A percentile compares a stretch with the other conserved stretches of the same genome.
phyloP scores from a whole-genome alignment of 805 yeast genomes.

The Lipomyces starkeyi region DNA sequence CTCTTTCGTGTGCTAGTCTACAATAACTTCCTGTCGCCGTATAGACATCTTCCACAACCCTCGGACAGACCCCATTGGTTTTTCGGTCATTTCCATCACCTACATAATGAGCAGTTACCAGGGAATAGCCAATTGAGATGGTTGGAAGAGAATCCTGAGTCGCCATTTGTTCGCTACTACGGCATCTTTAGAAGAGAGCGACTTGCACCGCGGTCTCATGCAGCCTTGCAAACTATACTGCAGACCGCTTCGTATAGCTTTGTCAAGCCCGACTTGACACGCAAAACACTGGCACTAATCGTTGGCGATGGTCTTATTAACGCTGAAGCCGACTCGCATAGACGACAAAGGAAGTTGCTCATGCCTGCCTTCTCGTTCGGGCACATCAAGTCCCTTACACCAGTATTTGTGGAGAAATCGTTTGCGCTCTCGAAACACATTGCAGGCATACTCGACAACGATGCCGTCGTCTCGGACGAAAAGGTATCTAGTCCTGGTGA shows the following conservation, averaged over 20 bases:
- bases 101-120: slow-evolving; percentile 4
- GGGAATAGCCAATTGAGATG: slow-evolving; percentile 21
- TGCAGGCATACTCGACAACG: slow-evolving; percentile 11
- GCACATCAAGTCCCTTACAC: slow-evolving; percentile 29
- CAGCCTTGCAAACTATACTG: slow-evolving; percentile 27
- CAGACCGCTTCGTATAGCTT: slow-evolving; percentile 30
- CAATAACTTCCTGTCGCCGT: slow-evolving; percentile 25
- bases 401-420: slow-evolving; percentile 24
- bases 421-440: slow-evolving; percentile 10
- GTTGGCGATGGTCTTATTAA: slow-evolving; percentile 32
- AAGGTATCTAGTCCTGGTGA: slow-evolving; percentile 8
- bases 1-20: slow-evolving; percentile 18
- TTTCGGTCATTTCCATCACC: slow-evolving; percentile 17
- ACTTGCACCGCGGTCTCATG: slow-evolving; percentile 10
- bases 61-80: slow-evolving; percentile 24
- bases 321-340: slow-evolving; percentile 33
- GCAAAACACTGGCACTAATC: slow-evolving; percentile 9
- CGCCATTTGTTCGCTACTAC: slow-evolving; percentile 21
- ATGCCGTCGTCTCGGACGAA: background rate
- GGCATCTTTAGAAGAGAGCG: slow-evolving; percentile 23
- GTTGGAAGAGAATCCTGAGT: slow-evolving; percentile 20
- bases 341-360: slow-evolving; percentile 27
- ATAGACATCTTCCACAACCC: slow-evolving; percentile 23
- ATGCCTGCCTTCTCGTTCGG: slow-evolving; percentile 32
- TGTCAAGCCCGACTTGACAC: slow-evolving; percentile 20